A percentile compares a stretch with the other conserved stretches of the same genome.
Conservation (phyloP, 352 stramenopile genomes). For the Pseudoperonospora humuli region DNA sequence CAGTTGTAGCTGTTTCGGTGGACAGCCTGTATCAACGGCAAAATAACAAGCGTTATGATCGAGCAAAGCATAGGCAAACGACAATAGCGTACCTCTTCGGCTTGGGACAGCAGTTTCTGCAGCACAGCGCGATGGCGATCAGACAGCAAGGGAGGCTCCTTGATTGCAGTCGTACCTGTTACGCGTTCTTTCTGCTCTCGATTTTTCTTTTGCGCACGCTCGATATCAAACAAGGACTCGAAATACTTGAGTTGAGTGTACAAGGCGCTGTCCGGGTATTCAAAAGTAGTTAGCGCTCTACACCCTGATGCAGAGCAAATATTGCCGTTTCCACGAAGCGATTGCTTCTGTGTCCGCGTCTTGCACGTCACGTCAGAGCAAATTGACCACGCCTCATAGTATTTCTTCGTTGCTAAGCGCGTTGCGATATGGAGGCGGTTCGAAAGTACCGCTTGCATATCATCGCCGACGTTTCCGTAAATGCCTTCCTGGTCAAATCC, state of each 20-base stretch:
- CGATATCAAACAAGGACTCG: slow-evolving; percentile 92
- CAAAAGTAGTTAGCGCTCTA: slow-evolving; percentile 81
- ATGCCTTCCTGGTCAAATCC: slow-evolving; percentile 73
- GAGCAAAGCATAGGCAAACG: background rate
- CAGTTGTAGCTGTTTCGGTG: slow-evolving; percentile 90
- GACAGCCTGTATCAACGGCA: slow-evolving; percentile 37
- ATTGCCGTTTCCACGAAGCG: slow-evolving; percentile 87
- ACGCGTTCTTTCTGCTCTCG: slow-evolving; percentile 50
- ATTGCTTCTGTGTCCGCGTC: slow-evolving; percentile 92
- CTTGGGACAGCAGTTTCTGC: slow-evolving; percentile 69
- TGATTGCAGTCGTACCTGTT: slow-evolving; percentile 15
- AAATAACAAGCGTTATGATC: slow-evolving; percentile 1
- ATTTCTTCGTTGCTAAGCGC: slow-evolving; percentile 68
- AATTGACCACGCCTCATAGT: slow-evolving; percentile 87
- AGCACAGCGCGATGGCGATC: slow-evolving; percentile 70
- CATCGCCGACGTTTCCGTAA: slow-evolving; percentile 62
- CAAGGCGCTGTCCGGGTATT: slow-evolving; percentile 86
- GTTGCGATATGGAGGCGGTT: slow-evolving; percentile 81
- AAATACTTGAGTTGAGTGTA: slow-evolving; percentile 98
- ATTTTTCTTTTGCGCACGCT: slow-evolving; percentile 82
- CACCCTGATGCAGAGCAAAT: slow-evolving; percentile 90
- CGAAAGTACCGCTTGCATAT: slow-evolving; percentile 66
- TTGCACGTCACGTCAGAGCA: slow-evolving; percentile 95
- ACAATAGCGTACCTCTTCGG: slow-evolving; percentile 42
- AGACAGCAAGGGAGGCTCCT: slow-evolving; percentile 41